These are phyloP conservation scores for Zygosaccharomyces siamensis DNA, from an alignment of 805 yeast genomes.

Conservation along the genomic window DNA sequence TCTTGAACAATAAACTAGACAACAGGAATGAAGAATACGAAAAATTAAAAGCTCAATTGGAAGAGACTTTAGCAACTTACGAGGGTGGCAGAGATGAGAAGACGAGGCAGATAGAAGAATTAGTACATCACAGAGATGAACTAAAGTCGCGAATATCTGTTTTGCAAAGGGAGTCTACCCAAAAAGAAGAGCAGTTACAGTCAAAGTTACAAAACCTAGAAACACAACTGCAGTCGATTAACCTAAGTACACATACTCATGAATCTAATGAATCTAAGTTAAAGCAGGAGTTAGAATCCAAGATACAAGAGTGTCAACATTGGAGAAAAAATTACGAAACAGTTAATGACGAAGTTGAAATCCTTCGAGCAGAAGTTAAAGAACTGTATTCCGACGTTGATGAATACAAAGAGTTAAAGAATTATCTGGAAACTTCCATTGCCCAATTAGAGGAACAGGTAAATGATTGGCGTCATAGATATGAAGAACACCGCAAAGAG, in stretches of 20 bases:
- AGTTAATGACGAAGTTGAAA: conserved; percentile 33
- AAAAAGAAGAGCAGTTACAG: conserved; percentile 8
- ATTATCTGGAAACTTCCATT: conserved; percentile 30
- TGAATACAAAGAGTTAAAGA: conserved; percentile 31
- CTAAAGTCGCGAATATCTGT: conserved; percentile 8
- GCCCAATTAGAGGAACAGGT: conserved; percentile 32
- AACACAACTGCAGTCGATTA: conserved; percentile 5
- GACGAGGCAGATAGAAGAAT: conserved; percentile 11
- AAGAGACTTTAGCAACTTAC: conserved; percentile 8
- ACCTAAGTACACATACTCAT: conserved; percentile 5
- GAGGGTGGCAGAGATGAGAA: conserved; percentile 11
- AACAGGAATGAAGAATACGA: conserved; percentile 6
- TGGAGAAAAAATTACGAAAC: conserved; percentile 26
- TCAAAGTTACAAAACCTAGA: background rate
- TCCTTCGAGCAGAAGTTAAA: conserved; percentile 36
- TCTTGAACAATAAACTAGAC: conserved; percentile 8
- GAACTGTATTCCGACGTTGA: conserved; percentile 34
- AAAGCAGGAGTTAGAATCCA: conserved; percentile 17
- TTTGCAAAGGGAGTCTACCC: conserved; percentile 9
- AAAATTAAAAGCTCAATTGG: conserved; percentile 6
- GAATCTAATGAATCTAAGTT: conserved; percentile 1
- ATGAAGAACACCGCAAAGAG: conserved; percentile 16
- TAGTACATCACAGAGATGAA: conserved; percentile 8
- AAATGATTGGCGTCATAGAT: conserved; percentile 23
- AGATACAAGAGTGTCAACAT: conserved; percentile 15